phyloP scores from a whole-genome alignment of 495 filamentous ascomycete genomes.

The Aspergillus sclerotiicarbonarius region DNA sequence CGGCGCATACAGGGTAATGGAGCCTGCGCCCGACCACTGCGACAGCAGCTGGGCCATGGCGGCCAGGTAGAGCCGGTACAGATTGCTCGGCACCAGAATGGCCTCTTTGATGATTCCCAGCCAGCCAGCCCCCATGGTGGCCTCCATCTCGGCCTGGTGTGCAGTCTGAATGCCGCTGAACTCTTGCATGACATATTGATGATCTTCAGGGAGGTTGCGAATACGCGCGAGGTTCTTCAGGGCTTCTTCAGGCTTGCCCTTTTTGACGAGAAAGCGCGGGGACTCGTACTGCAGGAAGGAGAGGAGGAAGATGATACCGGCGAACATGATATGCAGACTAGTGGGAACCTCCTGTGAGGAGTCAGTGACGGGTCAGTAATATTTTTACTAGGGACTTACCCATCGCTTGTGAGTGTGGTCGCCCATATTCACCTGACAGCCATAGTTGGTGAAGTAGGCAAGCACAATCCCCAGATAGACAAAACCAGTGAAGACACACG shows the following conservation, averaged over 20 bases:
- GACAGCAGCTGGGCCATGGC: conserved; percentile 59
- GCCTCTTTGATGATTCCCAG: conserved; percentile 58
- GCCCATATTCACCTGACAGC: conserved; percentile 56
- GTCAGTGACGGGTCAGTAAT: conserved; percentile 25
- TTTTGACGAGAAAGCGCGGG: conserved; percentile 60
- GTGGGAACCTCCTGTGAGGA: conserved; percentile 58
- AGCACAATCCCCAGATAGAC: conserved; percentile 50
- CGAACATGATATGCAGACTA: conserved; percentile 70
- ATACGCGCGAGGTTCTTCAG: conserved; percentile 35
- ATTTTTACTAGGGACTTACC: conserved; percentile 33
- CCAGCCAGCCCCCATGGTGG: conserved; percentile 54
- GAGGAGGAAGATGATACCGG: conserved; percentile 61
- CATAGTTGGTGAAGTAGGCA: conserved; percentile 52
- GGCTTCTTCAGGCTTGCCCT: conserved; percentile 55
- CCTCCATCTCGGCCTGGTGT: conserved; percentile 67
- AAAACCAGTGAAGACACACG: conserved; percentile 62
- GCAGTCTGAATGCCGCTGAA: conserved; percentile 62
- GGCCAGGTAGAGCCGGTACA: conserved; percentile 62
- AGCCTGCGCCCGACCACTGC: conserved; percentile 69
- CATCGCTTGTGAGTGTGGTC: conserved; percentile 57
- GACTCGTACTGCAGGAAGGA: conserved; percentile 66
- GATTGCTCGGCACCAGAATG: conserved; percentile 57
- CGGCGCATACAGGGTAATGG: conserved; percentile 65
- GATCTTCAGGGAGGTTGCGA: conserved; percentile 40
- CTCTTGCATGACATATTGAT: conserved; percentile 54